Conservation (phyloP, 371 early-diverging fungal genomes). For the Mortierella sp. region DNA sequence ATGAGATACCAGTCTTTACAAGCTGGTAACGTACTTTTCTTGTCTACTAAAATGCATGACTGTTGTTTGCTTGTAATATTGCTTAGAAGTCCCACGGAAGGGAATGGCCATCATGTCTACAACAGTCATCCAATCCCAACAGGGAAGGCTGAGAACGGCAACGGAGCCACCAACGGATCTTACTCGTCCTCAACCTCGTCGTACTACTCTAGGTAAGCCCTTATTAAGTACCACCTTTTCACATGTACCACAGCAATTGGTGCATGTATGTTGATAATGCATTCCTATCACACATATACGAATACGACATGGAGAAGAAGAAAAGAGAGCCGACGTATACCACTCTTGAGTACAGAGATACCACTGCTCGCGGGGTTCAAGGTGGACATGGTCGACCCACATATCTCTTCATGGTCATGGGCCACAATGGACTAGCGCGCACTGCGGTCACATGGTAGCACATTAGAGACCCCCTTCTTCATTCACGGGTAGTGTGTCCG, state of each 20-base stretch:
- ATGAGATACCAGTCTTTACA: neutral
- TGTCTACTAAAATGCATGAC: constrained; percentile 14
- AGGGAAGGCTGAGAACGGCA: constrained; percentile 24
- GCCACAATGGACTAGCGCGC: neutral
- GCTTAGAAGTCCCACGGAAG: constrained; percentile 43
- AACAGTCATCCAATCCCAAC: constrained; percentile 23
- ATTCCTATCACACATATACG: neutral
- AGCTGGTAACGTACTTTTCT: constrained; percentile 5
- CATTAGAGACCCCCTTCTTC: neutral
- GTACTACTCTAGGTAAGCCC: constrained; percentile 42
- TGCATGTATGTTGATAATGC: constrained; percentile 1
- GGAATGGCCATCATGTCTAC: constrained; percentile 37
- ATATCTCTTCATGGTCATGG: neutral
- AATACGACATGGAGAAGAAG: neutral
- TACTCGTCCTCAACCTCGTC: constrained; percentile 48
- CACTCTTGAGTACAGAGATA: neutral
- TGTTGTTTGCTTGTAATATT: neutral
- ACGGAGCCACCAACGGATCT: constrained; percentile 34
- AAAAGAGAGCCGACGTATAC: neutral
- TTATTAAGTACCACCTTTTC: neutral
- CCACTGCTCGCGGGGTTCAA: neutral
- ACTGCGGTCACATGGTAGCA: constrained; percentile 6
- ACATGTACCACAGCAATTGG: neutral
- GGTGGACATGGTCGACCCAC: neutral
- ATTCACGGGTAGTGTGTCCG: neutral